Percentiles rank a stretch among this genome's conserved stretches.
Evolutionary conservation across 1,284 basidiomycete genomes (phyloP).

Genomic region (Inonotus hispidus): DNA sequence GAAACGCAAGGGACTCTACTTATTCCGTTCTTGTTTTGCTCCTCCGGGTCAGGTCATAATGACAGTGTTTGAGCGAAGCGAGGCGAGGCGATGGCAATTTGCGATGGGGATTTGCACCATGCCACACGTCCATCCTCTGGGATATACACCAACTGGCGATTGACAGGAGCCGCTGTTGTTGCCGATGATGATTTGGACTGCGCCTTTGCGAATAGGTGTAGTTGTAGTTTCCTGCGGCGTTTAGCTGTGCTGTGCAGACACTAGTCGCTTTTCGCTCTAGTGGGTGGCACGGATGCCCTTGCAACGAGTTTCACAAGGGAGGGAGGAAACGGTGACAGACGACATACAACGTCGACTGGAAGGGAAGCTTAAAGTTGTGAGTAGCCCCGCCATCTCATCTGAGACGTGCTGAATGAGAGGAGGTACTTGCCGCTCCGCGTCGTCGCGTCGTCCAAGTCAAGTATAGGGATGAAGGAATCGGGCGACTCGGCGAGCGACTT

Average conservation of each 20-base stretch:
- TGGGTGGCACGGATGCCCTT: background rate
- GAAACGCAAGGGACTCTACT: background rate
- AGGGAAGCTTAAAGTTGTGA: background rate
- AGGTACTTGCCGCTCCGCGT: background rate
- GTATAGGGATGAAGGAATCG: background rate
- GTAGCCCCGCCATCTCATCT: background rate
- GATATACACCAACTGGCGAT: background rate
- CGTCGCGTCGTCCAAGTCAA: no score
- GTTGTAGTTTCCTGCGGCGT: background rate
- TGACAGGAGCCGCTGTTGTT: background rate
- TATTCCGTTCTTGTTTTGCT: background rate
- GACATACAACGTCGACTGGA: background rate
- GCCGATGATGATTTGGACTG: background rate
- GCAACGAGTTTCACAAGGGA: background rate
- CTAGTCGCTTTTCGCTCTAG: background rate
- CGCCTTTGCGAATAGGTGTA: no score
- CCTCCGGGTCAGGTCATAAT: background rate
- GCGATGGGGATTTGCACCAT: background rate
- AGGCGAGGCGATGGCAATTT: background rate
- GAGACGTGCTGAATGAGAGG: background rate
- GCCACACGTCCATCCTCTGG: no score
- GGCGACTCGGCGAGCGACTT: background rate
- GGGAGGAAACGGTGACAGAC: background rate
- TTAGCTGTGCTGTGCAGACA: background rate
- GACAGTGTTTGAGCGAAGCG: background rate